Percentiles rank a stretch among this genome's conserved stretches.
Evolutionary conservation across 768 basidiomycete species (phyloP).

Genomic region (Mycena venus): DNA sequence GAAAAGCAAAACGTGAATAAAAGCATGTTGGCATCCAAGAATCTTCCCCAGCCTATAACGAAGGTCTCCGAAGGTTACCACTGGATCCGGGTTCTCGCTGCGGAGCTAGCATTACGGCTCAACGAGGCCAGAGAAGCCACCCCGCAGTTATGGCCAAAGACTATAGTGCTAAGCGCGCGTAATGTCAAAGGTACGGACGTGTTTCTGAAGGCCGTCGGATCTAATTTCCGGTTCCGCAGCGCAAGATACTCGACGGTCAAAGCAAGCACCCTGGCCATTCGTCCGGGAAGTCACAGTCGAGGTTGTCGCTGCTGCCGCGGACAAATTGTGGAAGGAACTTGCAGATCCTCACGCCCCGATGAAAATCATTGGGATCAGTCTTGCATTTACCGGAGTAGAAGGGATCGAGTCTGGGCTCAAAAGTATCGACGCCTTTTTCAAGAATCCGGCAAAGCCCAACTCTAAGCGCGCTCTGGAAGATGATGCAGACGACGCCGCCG

Average conservation of each 20-base stretch:
- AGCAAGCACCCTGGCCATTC: constrained; percentile 92
- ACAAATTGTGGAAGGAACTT: constrained; percentile 90
- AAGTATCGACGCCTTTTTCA: constrained; percentile 91
- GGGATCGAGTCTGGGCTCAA: constrained; percentile 82
- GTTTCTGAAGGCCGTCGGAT: not conserved
- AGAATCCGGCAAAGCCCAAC: constrained; percentile 41
- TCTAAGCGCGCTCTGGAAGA: constrained; percentile 57
- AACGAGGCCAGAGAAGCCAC: constrained; percentile 82
- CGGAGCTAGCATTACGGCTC: constrained; percentile 89
- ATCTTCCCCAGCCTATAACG: constrained; percentile 83
- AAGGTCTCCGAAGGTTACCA: constrained; percentile 83
- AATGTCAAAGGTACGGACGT: constrained; percentile 62
- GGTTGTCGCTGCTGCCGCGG: constrained; percentile 78
- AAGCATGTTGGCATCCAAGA: constrained; percentile 98
- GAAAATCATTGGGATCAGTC: constrained; percentile 78
- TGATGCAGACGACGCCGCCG: constrained; percentile 28
- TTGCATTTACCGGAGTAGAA: constrained; percentile 87
- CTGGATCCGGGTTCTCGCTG: constrained; percentile 93
- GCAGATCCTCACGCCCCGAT: constrained; percentile 68
- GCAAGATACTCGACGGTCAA: constrained; percentile 77
- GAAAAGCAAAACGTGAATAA: constrained; percentile 85
- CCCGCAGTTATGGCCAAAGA: constrained; percentile 92
- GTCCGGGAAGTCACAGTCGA: constrained; percentile 81
- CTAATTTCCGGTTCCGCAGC: constrained; percentile 54
- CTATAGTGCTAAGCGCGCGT: constrained; percentile 82